phyloP scores from a whole-genome alignment of 1,284 basidiomycete genomes.

The Golubevia pallescens region DNA sequence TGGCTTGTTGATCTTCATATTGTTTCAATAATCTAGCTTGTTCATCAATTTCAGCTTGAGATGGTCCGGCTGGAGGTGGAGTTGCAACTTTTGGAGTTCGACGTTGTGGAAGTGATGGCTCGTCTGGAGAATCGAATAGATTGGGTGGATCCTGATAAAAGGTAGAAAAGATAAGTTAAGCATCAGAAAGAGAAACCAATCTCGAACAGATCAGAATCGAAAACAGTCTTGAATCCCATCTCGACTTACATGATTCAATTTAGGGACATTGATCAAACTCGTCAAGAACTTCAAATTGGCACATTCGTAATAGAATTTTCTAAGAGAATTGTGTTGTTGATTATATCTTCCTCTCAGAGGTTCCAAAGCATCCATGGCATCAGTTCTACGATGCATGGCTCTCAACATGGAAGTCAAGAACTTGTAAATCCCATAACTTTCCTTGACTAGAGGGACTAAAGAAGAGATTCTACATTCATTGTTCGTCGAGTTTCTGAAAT shows the following conservation, averaged over 20 bases:
- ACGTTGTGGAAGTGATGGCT: conserved; percentile 18
- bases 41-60: conserved; percentile 62
- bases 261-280: conserved; percentile 62
- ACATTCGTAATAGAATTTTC: conserved; percentile 63
- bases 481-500: conserved; percentile 52
- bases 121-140: conserved; percentile 57
- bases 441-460: conserved; percentile 61
- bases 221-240: not conserved
- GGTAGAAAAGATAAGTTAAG: not conserved
- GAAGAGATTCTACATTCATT: conserved; percentile 64
- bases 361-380: conserved; percentile 59
- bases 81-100: conserved; percentile 16
- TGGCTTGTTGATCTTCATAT: conserved; percentile 62
- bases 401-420: conserved; percentile 64
- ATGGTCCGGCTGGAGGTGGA: conserved; percentile 29
- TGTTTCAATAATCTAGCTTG: conserved; percentile 60
- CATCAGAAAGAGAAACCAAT: not conserved
- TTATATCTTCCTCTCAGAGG: conserved; percentile 59
- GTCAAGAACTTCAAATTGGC: conserved; percentile 63
- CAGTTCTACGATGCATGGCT: conserved; percentile 62
- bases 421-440: conserved; percentile 64
- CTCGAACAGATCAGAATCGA: not conserved
- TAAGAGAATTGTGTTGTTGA: conserved; percentile 55
- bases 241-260: conserved; percentile 39
- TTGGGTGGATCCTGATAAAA: conserved; percentile 48